Evolutionary conservation across 345 rosid genomes (phyloP).

Genomic region (Lepidium sativum): DNA sequence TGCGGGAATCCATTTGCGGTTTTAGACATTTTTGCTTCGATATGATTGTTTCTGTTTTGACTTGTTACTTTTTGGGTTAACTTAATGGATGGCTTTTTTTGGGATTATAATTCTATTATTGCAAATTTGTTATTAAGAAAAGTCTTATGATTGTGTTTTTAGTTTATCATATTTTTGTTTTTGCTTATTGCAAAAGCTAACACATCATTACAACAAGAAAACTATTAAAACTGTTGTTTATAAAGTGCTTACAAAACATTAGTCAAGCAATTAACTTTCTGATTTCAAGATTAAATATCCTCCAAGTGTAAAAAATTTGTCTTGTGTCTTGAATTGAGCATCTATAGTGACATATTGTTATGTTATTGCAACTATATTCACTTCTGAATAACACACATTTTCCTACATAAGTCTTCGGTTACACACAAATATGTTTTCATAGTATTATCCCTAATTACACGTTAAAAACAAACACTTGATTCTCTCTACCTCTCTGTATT

Average conservation of each 20-base stretch:
- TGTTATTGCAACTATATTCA: not conserved
- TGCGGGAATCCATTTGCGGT: conserved; percentile 14
- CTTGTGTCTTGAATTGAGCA: too few relatives aligned
- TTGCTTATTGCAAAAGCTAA: too few relatives aligned
- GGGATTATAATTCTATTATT: conserved; percentile 3
- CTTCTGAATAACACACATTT: not conserved
- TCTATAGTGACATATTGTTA: too few relatives aligned
- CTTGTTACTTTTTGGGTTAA: not conserved
- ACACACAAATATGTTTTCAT: not conserved
- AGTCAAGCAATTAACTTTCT: too few relatives aligned
- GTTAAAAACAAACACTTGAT: not conserved
- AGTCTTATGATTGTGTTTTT: too few relatives aligned
- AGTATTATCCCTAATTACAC: not conserved
- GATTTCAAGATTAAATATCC: too few relatives aligned
- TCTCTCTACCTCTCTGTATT: not conserved
- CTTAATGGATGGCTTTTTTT: not conserved
- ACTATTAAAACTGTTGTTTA: too few relatives aligned
- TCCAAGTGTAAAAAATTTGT: too few relatives aligned
- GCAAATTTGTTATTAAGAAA: not conserved
- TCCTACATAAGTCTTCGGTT: not conserved
- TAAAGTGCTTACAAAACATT: too few relatives aligned
- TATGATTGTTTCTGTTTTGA: conserved; percentile 9
- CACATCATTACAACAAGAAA: too few relatives aligned
- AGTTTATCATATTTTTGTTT: too few relatives aligned
- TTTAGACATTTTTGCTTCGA: not conserved